phyloP scores from a whole-genome alignment of 2,329 filamentous ascomycete species.

The Onygena corvina region DNA sequence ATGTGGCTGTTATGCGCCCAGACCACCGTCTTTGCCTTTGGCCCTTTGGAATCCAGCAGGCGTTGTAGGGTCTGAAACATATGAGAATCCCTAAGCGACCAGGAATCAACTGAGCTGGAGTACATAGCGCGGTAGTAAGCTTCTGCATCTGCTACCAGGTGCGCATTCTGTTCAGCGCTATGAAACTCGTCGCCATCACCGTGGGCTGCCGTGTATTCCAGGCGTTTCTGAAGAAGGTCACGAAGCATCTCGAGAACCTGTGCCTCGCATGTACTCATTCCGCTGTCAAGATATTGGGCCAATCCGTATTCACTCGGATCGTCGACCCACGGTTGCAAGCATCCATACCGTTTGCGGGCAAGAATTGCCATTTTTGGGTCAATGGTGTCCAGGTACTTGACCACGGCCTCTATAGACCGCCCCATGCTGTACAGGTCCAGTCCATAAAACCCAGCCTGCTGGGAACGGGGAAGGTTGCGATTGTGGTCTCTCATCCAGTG shows the following conservation, averaged over 20 bases:
- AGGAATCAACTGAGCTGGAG: conserved; percentile 38
- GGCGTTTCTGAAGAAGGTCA: conserved; percentile 33
- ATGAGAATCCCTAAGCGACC: conserved; percentile 42
- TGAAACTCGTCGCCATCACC: conserved; percentile 39
- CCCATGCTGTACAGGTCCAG: conserved; percentile 44
- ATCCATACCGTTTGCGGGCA: conserved; percentile 37
- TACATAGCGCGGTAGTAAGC: conserved; percentile 44
- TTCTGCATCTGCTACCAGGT: conserved; percentile 40
- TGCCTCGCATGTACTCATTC: conserved; percentile 37
- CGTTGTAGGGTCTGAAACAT: conserved; percentile 41
- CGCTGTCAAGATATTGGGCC: conserved; percentile 24
- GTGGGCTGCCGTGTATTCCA: conserved; percentile 30
- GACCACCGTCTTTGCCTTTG: conserved; percentile 37
- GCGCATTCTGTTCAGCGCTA: conserved; percentile 41
- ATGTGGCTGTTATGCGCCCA: conserved; percentile 46
- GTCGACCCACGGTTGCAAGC: conserved; percentile 39
- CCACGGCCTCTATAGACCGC: conserved; percentile 35
- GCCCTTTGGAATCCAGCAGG: conserved; percentile 32
- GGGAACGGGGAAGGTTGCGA: conserved; percentile 20
- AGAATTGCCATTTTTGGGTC: conserved; percentile 34
- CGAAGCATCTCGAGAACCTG: conserved; percentile 37
- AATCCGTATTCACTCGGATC: conserved; percentile 41
- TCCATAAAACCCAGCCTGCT: conserved; percentile 37
- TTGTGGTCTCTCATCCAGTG: conserved; percentile 42
- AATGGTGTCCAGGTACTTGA: conserved; percentile 38